Conservation (phyloP, 1,284 basidiomycete species). For the Mycosarcoma mackinlayi region DNA sequence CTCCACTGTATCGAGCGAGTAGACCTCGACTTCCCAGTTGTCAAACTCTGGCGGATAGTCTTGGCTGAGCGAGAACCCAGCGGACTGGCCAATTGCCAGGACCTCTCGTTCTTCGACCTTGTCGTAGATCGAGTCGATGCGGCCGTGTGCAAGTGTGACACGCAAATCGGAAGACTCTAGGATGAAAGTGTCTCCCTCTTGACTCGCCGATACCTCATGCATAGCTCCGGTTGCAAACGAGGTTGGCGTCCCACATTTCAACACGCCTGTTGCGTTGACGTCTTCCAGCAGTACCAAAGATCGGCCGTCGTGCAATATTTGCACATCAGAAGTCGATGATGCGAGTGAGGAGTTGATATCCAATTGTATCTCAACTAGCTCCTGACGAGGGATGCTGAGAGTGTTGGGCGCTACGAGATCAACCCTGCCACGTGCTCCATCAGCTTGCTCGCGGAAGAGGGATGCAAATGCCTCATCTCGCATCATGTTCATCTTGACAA, state of each 20-base stretch:
- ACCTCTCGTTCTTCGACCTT: conserved; percentile 52
- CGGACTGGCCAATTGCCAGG: conserved; percentile 50
- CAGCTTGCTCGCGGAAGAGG: no score
- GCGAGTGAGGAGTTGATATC: conserved; percentile 37
- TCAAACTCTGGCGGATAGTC: conserved; percentile 65
- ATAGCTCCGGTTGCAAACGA: no score
- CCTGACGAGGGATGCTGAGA: conserved; percentile 79
- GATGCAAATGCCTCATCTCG: conserved; percentile 85
- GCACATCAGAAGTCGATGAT: conserved; percentile 44
- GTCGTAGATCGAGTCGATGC: conserved; percentile 59
- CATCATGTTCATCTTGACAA: conserved; percentile 76
- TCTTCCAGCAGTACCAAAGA: conserved; percentile 57
- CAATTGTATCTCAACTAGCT: conserved; percentile 75
- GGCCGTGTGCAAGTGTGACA: conserved; percentile 51
- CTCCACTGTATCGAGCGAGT: conserved; percentile 87
- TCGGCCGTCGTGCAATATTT: conserved; percentile 39
- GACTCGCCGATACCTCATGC: conserved; percentile 30
- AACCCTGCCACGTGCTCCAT: no score
- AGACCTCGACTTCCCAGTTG: conserved; percentile 86
- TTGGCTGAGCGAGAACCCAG: conserved; percentile 57
- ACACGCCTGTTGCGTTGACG: conserved; percentile 23
- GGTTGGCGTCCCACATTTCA: no score
- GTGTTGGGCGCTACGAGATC: conserved; percentile 76
- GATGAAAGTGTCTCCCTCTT: conserved; percentile 50
- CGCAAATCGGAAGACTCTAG: conserved; percentile 43